phyloP scores from a whole-genome alignment of 2,329 filamentous ascomycete species.

The Ophiostoma piceae region DNA sequence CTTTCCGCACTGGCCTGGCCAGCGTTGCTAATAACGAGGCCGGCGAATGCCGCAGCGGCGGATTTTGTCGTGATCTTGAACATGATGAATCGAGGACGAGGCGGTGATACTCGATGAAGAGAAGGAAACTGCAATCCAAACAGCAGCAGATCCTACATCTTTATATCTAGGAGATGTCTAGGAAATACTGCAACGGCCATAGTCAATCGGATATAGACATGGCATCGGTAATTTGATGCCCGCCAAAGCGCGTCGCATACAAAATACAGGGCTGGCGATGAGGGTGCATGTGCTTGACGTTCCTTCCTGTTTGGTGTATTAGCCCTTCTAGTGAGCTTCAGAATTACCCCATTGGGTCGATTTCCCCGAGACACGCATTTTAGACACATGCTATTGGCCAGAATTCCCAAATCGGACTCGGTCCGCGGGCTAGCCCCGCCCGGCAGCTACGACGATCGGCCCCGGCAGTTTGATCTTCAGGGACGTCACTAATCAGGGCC shows the following conservation, averaged over 20 bases:
- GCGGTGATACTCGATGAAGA: not conserved
- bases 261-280: not conserved
- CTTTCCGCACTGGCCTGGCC: too few relatives aligned
- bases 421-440: not conserved
- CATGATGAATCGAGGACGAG: not conserved
- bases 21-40: too few relatives aligned
- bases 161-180: not conserved
- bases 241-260: not conserved
- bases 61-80: not conserved
- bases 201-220: not conserved
- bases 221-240: not conserved
- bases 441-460: not conserved
- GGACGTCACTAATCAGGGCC: not conserved
- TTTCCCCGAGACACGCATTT: not conserved
- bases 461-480: not conserved
- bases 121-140: not conserved
- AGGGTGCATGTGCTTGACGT: not conserved
- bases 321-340: not conserved
- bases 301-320: slow-evolving; percentile 2
- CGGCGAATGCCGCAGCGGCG: not conserved
- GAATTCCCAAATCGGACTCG: not conserved
- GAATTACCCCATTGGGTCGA: not conserved
- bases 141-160: not conserved
- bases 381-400: not conserved
- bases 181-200: not conserved